Evolutionary conservation across 257 asterid species (phyloP).

Genomic region (Jacaranda mimosifolia): DNA sequence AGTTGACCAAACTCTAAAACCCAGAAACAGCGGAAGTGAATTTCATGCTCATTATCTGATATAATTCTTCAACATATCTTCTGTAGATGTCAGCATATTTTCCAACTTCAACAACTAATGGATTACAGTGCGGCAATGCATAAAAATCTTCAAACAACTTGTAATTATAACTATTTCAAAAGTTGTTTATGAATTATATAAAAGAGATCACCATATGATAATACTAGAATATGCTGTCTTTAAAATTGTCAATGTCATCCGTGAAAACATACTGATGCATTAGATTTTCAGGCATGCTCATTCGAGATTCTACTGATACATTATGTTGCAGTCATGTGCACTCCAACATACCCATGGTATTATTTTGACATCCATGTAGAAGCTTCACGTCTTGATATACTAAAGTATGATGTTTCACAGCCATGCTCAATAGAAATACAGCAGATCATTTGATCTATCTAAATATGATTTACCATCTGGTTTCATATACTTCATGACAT

Average conservation of each 20-base stretch:
- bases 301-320: neutral
- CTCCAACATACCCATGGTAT: slow-evolving; percentile 1
- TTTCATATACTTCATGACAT: neutral
- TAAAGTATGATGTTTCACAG: slow-evolving; percentile 9
- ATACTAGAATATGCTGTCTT: neutral
- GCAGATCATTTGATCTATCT: neutral
- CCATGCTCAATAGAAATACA: slow-evolving; percentile 1
- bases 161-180: neutral
- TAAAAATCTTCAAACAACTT: too few relatives aligned
- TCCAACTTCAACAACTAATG: neutral
- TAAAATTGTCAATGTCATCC: slow-evolving; percentile 1
- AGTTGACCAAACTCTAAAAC: neutral
- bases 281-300: neutral
- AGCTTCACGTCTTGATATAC: slow-evolving; percentile 12
- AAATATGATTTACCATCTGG: neutral
- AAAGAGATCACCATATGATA: neutral
- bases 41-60: too few relatives aligned
- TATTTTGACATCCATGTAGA: slow-evolving; percentile 11
- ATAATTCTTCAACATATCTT: neutral
- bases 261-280: slow-evolving; percentile 13
- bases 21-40: neutral
- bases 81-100: neutral
- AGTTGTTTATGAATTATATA: neutral
- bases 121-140: neutral
- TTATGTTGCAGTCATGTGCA: slow-evolving; percentile 10